Base-by-base conservation (phyloP, 805 yeast species). In the Tanozyma kutaoensis region DNA sequence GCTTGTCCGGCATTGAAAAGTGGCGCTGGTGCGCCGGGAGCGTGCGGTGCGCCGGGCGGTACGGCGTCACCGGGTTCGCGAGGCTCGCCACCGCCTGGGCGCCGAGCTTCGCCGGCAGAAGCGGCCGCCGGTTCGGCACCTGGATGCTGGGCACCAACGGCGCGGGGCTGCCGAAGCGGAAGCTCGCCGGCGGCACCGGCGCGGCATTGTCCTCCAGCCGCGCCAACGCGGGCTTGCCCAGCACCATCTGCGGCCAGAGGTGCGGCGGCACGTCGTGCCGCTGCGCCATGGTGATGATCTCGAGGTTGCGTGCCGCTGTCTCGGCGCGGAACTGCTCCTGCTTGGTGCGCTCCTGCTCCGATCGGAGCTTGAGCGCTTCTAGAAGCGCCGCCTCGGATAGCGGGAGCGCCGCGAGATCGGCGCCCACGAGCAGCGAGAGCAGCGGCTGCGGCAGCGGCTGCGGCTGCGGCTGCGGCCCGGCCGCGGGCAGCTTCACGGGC, bases 281-380 rank as follows among this genome's bases (percentile, higher is more conserved):
- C 4, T 68, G 41, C 1, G 93, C 86, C 10, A 59, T 53, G 32
- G 69, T 69, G 27, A 86, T 41, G 12, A 85, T 57, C 28, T 76
- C 75, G 18, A 77, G 50, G 14, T 78, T 66, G 30, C 67, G 64
- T 23, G 66, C 64, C 15, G 76, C 58, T 22, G 65, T 53, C 43
- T 85, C 94, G 13, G 76, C 54, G 28, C 64, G 66, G 45, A 78
- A 76, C 38, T 61, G 75, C 37, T 78, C 91, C 46, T 85, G 95
- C 37, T 76, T 77, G 2, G 95, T 77, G 24, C 66, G 62, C 46
- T 86, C 95, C 43, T 78, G 88, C 45, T 82, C 85, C 3, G 70
- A 48, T 28, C 72, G 62, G 17, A 77, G 61, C 19, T 62, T 60
- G 20, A 82, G 50, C 1, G 84, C 74, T 35, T 67, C 70, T 15